A percentile compares a stretch with the other conserved stretches of the same genome.
These are phyloP conservation scores for Kodamaea nitidulidarum DNA, from an alignment of 805 yeast genomes.

Conservation along the genomic window DNA sequence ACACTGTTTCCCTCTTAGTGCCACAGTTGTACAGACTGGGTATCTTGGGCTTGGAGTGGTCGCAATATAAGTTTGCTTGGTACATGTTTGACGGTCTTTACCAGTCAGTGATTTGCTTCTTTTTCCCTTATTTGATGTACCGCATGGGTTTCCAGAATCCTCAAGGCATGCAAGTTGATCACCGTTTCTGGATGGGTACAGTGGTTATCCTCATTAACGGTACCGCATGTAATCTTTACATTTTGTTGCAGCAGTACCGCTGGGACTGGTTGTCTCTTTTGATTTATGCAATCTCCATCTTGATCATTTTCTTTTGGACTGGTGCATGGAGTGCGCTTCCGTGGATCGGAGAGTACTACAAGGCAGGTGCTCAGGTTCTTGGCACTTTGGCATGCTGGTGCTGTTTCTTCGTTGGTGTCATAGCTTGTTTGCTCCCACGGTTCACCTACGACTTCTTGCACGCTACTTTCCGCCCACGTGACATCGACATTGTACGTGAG, in stretches of 20 bases:
- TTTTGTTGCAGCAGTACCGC: conserved; percentile 63
- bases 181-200: conserved; percentile 69
- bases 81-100: conserved; percentile 76
- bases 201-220: conserved; percentile 64
- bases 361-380: conserved; percentile 60
- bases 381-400: conserved; percentile 67
- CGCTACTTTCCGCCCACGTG: conserved; percentile 56
- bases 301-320: conserved; percentile 69
- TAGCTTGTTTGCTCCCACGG: conserved; percentile 65
- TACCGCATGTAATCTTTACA: conserved; percentile 61
- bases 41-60: conserved; percentile 69
- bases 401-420: conserved; percentile 57
- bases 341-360: conserved; percentile 56
- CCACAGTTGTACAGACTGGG: conserved; percentile 76
- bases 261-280: conserved; percentile 76
- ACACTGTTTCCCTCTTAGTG: conserved; percentile 61
- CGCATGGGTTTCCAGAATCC: conserved; percentile 30
- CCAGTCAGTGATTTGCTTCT: conserved; percentile 69
- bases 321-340: conserved; percentile 68
- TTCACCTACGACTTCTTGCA: conserved; percentile 54
- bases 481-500: conserved; percentile 71
- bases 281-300: conserved; percentile 53
- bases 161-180: conserved; percentile 61
- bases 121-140: conserved; percentile 61
- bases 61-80: conserved; percentile 60